Conservation (phyloP, 305 asterid genomes). For the Galium porrigens region DNA sequence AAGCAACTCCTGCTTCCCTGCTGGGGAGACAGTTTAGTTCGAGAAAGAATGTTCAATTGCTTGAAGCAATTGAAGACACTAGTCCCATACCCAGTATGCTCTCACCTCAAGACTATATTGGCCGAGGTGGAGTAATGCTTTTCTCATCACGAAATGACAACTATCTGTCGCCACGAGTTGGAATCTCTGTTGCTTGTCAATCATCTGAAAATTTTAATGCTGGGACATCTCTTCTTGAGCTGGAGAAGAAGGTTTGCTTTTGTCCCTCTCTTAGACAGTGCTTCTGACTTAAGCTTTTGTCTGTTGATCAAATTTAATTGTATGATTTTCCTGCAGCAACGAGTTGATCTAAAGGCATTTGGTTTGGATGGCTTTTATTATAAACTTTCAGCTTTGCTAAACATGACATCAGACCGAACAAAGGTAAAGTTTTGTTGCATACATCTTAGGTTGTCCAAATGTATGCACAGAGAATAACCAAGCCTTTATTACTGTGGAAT, state of each 20-base stretch:
- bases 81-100: constrained; percentile 94
- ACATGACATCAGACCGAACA: constrained; percentile 98
- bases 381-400: constrained; percentile 83
- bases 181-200: constrained; percentile 76
- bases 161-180: constrained; percentile 87
- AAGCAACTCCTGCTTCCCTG: constrained; percentile 42
- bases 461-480: neutral
- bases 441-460: constrained; percentile 1
- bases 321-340: constrained; percentile 49
- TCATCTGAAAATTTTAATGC: constrained; percentile 68
- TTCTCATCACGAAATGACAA: constrained; percentile 82
- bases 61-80: constrained; percentile 83
- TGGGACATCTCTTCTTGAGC: constrained; percentile 90
- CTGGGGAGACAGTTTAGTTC: constrained; percentile 40
- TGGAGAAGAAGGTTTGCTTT: constrained; percentile 76
- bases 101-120: constrained; percentile 95
- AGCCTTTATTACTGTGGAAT: neutral
- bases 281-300: neutral
- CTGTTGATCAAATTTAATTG: neutral
- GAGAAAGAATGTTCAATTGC: constrained; percentile 60
- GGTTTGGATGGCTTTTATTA: constrained; percentile 64
- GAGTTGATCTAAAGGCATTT: constrained; percentile 74
- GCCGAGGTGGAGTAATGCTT: constrained; percentile 83
- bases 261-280: constrained; percentile 13
- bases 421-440: constrained; percentile 40